Evolutionary conservation across 1,284 basidiomycete genomes (phyloP).

Genomic region (Irpex lacteus): DNA sequence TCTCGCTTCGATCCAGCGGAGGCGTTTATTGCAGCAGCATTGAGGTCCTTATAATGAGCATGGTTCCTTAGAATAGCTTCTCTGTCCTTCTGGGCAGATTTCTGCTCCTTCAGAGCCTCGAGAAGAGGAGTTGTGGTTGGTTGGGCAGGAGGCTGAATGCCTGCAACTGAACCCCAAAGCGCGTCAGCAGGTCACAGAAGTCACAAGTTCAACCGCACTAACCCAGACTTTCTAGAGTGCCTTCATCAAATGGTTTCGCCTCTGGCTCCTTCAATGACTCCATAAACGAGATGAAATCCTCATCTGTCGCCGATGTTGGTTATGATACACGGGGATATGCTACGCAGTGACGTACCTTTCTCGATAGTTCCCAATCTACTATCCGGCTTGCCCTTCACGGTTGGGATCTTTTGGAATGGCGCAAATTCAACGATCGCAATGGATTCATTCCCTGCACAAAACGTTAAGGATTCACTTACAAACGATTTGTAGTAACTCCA

Average conservation of each 20-base stretch:
- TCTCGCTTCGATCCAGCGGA: conserved; percentile 40
- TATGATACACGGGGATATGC: not conserved
- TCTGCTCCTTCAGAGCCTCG: conserved; percentile 83
- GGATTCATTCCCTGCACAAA: conserved; percentile 73
- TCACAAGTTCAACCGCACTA: conserved; percentile 21
- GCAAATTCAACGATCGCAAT: conserved; percentile 92
- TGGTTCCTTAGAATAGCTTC: conserved; percentile 67
- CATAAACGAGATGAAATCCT: conserved; percentile 70
- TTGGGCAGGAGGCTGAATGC: conserved; percentile 49
- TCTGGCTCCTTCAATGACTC: conserved; percentile 53
- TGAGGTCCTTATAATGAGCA: conserved; percentile 60
- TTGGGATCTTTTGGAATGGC: conserved; percentile 84
- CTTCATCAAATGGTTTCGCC: conserved; percentile 48
- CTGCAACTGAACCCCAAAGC: conserved; percentile 45
- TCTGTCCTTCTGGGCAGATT: conserved; percentile 68
- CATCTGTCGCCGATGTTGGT: conserved; percentile 24
- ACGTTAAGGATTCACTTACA: conserved; percentile 2
- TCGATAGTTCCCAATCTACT: conserved; percentile 74
- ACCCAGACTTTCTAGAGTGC: conserved; percentile 66
- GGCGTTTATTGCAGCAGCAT: conserved; percentile 15
- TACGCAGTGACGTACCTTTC: conserved; percentile 45
- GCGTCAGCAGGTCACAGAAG: conserved; percentile 4
- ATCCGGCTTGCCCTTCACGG: conserved; percentile 73
- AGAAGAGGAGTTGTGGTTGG: conserved; percentile 86
- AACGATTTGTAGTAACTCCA: not conserved